Conservation (phyloP, 2,329 filamentous ascomycete species). For the Orbilia ellipsospora region DNA sequence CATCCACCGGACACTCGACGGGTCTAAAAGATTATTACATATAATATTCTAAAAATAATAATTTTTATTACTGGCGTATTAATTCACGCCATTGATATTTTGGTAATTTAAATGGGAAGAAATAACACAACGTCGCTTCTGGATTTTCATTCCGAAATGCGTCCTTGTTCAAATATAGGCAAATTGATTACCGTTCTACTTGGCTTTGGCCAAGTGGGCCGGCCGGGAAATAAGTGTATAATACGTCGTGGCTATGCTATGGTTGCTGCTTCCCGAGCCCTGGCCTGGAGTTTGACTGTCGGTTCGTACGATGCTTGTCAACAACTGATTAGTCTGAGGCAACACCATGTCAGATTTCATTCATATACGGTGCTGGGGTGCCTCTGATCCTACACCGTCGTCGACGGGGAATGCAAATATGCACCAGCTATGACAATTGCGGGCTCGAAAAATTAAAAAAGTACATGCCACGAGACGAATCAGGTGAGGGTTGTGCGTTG, state of each 20-base stretch:
- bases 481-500: slow-evolving; percentile 43
- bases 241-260: slow-evolving; percentile 38
- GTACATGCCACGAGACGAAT: slow-evolving; percentile 11
- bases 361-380: neutral
- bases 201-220: neutral
- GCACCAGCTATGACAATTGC: slow-evolving; percentile 32
- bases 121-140: slow-evolving; percentile 17
- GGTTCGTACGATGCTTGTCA: neutral
- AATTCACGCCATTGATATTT: slow-evolving; percentile 1
- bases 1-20: neutral
- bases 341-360: slow-evolving; percentile 40
- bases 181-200: slow-evolving; percentile 10
- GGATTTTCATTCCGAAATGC: slow-evolving; percentile 45
- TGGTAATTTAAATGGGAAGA: slow-evolving; percentile 28
- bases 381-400: slow-evolving; percentile 15
- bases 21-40: neutral
- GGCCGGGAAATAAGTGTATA: neutral
- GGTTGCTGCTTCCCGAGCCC: slow-evolving; percentile 34
- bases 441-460: slow-evolving; percentile 6
- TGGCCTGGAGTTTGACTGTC: neutral
- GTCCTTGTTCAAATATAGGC: slow-evolving; percentile 45
- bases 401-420: slow-evolving; percentile 32
- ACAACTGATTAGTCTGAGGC: slow-evolving; percentile 45
- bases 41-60: slow-evolving; percentile 24
- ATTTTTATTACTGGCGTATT: slow-evolving; percentile 5